Evolutionary conservation across 768 basidiomycete genomes (phyloP).

Genomic region (Hygrophoropsis aurantiaca): DNA sequence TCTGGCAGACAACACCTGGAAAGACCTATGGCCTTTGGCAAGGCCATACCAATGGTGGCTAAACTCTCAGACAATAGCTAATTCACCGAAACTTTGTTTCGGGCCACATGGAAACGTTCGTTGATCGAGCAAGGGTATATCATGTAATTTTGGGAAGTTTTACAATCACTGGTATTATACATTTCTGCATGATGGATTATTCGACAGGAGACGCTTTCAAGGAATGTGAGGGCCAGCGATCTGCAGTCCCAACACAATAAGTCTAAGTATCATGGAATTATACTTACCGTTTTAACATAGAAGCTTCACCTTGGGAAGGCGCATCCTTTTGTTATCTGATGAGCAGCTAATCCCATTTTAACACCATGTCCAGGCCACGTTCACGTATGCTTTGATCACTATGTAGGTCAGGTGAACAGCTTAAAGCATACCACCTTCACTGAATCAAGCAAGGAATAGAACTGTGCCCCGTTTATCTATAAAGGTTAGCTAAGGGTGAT

Average conservation of each 20-base stretch:
- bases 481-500: too few relatives aligned
- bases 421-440: too few relatives aligned
- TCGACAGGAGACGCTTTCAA: too few relatives aligned
- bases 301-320: background rate
- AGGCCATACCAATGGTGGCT: slow-evolving; percentile 49
- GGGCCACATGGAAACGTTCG: slow-evolving; percentile 13
- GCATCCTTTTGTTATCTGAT: background rate
- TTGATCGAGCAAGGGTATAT: slow-evolving; percentile 14
- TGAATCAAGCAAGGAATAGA: too few relatives aligned
- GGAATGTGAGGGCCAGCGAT: too few relatives aligned
- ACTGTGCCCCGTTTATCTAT: too few relatives aligned
- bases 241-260: too few relatives aligned
- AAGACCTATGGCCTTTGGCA: slow-evolving; percentile 93
- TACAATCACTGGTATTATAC: slow-evolving; percentile 11
- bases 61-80: slow-evolving; percentile 3
- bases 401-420: too few relatives aligned
- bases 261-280: too few relatives aligned
- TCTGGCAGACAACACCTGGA: slow-evolving; percentile 97
- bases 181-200: background rate
- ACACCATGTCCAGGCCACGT: too few relatives aligned
- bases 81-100: slow-evolving; percentile 10
- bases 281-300: too few relatives aligned
- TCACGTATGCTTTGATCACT: background rate
- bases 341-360: background rate
- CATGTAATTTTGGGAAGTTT: slow-evolving; percentile 16